Conservation (phyloP, 1,139 yeast genomes). For the Yamadazyma songkhlaensis region DNA sequence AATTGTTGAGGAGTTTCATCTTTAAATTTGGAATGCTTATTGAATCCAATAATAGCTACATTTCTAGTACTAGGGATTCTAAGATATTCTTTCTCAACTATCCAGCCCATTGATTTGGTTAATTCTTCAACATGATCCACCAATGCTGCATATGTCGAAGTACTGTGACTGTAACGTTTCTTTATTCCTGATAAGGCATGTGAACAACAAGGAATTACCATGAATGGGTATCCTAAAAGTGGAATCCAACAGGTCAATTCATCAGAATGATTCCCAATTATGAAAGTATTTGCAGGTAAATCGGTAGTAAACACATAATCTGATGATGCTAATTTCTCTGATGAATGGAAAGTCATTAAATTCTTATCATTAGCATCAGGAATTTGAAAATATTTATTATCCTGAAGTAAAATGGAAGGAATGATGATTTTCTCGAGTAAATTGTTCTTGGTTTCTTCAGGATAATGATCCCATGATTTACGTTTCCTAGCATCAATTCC, state of each 20-base stretch:
- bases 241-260: slow-evolving; percentile 97
- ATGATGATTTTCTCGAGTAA: slow-evolving; percentile 76
- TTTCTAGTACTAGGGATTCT: slow-evolving; percentile 94
- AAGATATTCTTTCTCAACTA: slow-evolving; percentile 77
- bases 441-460: slow-evolving; percentile 52
- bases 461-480: slow-evolving; percentile 82
- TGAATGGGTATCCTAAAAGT: slow-evolving; percentile 75
- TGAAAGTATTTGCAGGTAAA: slow-evolving; percentile 66
- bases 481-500: slow-evolving; percentile 91
- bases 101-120: slow-evolving; percentile 75
- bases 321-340: slow-evolving; percentile 51
- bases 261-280: slow-evolving; percentile 94
- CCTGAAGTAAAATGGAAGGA: slow-evolving; percentile 63
- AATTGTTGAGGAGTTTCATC: slow-evolving; percentile 25
- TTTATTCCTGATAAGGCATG: slow-evolving; percentile 79
- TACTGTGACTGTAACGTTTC: slow-evolving; percentile 47
- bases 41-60: slow-evolving; percentile 78
- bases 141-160: slow-evolving; percentile 73
- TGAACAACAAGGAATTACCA: slow-evolving; percentile 95
- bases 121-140: slow-evolving; percentile 81
- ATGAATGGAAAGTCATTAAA: slow-evolving; percentile 46
- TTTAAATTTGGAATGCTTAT: slow-evolving; percentile 16
- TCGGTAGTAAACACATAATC: slow-evolving; percentile 61
- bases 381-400: slow-evolving; percentile 28
- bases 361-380: slow-evolving; percentile 62